Conservation (phyloP, 306 rosid genomes). For the Pueraria montana region DNA sequence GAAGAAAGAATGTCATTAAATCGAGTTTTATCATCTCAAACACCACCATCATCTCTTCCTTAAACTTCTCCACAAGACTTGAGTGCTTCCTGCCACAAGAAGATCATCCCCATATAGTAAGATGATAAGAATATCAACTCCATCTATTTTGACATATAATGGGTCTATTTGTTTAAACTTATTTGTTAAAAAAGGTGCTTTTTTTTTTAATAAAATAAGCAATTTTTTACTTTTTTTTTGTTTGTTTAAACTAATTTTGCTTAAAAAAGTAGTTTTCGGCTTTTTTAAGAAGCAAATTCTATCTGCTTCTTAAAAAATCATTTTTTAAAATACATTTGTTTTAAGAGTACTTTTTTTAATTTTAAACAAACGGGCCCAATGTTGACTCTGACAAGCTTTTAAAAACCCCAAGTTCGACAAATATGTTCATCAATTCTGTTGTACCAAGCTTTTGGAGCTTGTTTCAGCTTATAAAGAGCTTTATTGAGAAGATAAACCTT, state of each 20-base stretch:
- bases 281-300: no score
- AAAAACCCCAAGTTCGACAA: neutral
- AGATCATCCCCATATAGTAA: neutral
- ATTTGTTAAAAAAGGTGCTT: no score
- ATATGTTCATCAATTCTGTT: neutral
- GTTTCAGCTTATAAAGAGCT: neutral
- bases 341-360: no score
- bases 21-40: neutral
- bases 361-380: no score
- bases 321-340: no score
- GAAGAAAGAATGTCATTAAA: no score
- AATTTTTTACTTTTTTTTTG: no score
- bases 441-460: neutral
- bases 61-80: neutral
- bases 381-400: neutral
- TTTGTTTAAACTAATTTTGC: no score
- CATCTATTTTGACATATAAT: neutral
- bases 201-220: no score
- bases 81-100: neutral
- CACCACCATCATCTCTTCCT: neutral
- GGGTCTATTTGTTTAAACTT: no score
- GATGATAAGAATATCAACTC: neutral
- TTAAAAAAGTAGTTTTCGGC: no score
- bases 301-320: no score
- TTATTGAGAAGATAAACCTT: neutral